Evolutionary conservation across 1,284 basidiomycete species (phyloP).

Genomic region (Athelia sp.): DNA sequence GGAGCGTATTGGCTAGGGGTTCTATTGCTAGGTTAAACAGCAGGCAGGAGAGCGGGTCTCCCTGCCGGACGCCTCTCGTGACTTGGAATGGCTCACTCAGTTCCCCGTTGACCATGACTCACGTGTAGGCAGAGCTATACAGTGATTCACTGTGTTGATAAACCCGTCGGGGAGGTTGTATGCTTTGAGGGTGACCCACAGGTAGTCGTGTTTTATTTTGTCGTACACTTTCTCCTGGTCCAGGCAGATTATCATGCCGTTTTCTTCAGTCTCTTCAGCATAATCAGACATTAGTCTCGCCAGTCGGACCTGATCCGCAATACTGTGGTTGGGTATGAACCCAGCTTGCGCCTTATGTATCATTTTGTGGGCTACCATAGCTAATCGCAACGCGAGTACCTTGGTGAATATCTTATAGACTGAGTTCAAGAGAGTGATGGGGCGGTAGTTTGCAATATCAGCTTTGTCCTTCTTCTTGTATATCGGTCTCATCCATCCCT

Average conservation of each 20-base stretch:
- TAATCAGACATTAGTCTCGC: background rate
- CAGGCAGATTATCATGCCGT: background rate
- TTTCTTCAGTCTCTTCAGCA: slow-evolving; percentile 1
- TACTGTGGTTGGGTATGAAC: background rate
- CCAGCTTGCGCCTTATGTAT: background rate
- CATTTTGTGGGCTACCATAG: background rate
- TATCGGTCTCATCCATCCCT: slow-evolving; percentile 28
- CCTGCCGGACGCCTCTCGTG: slow-evolving; percentile 6
- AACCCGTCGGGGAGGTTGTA: slow-evolving; percentile 2
- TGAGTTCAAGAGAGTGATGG: slow-evolving; percentile 25
- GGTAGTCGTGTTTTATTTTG: slow-evolving; percentile 6
- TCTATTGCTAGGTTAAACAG: background rate
- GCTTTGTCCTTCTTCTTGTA: slow-evolving; percentile 26
- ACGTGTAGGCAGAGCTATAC: background rate
- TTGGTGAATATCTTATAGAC: slow-evolving; percentile 30
- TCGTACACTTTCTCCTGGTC: slow-evolving; percentile 6
- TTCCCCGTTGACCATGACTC: slow-evolving; percentile 6
- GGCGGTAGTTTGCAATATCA: slow-evolving; percentile 25
- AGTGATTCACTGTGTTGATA: background rate
- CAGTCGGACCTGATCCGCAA: background rate
- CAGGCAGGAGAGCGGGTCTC: slow-evolving; percentile 5
- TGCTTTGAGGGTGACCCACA: background rate
- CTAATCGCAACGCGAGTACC: slow-evolving; percentile 8
- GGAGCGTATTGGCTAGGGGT: background rate
- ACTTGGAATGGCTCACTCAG: background rate